A percentile compares a stretch with the other conserved stretches of the same genome.
Conservation (phyloP, 2,329 filamentous ascomycete genomes). For the Ophiostoma sp. region DNA sequence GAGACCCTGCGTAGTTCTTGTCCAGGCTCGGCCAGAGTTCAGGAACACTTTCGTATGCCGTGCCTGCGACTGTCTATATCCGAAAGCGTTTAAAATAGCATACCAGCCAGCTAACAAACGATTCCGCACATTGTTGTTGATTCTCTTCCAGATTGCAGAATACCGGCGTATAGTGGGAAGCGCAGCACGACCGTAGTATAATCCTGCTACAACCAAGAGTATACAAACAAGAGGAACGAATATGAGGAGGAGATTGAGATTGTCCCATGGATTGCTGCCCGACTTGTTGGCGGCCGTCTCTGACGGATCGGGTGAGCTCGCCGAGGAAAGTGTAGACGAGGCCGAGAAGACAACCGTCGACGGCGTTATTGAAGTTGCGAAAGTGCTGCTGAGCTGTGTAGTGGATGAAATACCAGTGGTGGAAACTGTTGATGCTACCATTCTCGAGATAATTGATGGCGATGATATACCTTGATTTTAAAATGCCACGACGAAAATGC, state of each 20-base stretch:
- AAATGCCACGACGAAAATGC: too few species aligned
- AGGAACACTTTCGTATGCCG: too few species aligned
- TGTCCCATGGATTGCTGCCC: not conserved
- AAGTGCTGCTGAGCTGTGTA: not conserved
- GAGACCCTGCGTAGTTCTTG: not conserved
- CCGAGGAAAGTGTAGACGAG: not conserved
- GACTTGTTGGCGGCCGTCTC: not conserved
- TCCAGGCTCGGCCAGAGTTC: not conserved
- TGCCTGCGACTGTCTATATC: not conserved
- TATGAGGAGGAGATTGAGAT: not conserved
- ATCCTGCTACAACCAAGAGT: not conserved
- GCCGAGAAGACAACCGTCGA: not conserved
- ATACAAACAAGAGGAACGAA: not conserved
- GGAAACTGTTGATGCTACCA: too few species aligned
- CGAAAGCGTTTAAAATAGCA: not conserved
- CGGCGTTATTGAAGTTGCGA: not conserved
- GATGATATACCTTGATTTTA: too few species aligned
- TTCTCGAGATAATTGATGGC: too few species aligned
- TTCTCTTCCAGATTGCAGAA: not conserved
- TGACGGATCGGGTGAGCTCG: not conserved
- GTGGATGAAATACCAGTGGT: not conserved
- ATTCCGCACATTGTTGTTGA: not conserved
- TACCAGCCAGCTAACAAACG: not conserved
- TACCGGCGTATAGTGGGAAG: not conserved
- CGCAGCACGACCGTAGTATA: not conserved